Evolutionary conservation across 306 rosid species (phyloP).

Genomic region (Cicer pinnatifidum): DNA sequence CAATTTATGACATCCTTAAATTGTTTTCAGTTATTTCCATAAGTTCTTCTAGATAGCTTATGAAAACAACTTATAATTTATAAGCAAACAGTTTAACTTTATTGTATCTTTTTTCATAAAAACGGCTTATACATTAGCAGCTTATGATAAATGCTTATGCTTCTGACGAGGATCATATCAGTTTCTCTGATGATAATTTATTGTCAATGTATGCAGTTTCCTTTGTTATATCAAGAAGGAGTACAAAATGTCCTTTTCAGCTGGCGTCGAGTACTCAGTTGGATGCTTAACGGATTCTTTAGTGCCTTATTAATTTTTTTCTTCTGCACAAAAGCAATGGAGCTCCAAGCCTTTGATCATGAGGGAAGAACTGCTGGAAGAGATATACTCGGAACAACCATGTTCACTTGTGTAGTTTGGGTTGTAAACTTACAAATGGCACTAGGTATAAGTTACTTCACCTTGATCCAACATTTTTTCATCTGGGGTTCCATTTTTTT

Average conservation of each 20-base stretch:
- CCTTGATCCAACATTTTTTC: slow-evolving; percentile 85
- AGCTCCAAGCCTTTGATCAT: slow-evolving; percentile 65
- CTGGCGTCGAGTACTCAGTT: slow-evolving; percentile 83
- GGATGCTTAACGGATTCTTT: slow-evolving; percentile 85
- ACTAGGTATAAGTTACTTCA: slow-evolving; percentile 81
- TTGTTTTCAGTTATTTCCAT: too few relatives aligned
- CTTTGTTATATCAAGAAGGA: slow-evolving; percentile 93
- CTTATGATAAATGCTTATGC: not conserved
- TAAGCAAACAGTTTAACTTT: too few relatives aligned
- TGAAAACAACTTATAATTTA: too few relatives aligned
- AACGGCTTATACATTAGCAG: too few relatives aligned
- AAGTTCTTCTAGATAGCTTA: too few relatives aligned
- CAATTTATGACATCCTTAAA: too few relatives aligned
- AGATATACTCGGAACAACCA: slow-evolving; percentile 82
- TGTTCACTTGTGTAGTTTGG: slow-evolving; percentile 89
- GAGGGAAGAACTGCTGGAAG: slow-evolving; percentile 77
- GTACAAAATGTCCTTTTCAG: slow-evolving; percentile 86
- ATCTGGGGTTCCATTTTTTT: slow-evolving; percentile 87
- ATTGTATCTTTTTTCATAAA: too few relatives aligned
- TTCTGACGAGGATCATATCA: not conserved
- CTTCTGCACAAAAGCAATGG: slow-evolving; percentile 75
- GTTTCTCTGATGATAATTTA: slow-evolving; percentile 10
- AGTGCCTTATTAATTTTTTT: slow-evolving; percentile 78
- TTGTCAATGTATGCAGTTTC: slow-evolving; percentile 65
- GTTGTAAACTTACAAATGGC: slow-evolving; percentile 97